Evolutionary conservation across 148 eudicot genomes (phyloP).

Genomic region (Rheum nobile): DNA sequence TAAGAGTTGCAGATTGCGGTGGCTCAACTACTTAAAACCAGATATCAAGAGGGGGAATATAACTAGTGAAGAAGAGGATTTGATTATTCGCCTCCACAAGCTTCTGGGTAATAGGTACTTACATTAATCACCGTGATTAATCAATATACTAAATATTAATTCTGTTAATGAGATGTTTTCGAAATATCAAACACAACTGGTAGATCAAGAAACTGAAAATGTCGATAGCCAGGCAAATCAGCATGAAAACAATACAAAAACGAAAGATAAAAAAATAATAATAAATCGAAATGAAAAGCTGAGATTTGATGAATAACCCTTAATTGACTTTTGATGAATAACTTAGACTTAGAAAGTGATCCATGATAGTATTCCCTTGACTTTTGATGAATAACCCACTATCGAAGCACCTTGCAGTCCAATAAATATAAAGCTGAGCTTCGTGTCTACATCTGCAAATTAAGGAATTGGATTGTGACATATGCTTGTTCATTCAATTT

Average conservation of each 20-base stretch:
- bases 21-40: conserved; percentile 30
- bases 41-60: conserved; percentile 37
- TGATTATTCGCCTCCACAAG: conserved; percentile 31
- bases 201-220: no score
- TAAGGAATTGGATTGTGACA: background rate
- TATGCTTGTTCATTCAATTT: background rate
- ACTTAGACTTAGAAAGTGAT: background rate
- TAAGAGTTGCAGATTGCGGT: conserved; percentile 32
- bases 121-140: no score
- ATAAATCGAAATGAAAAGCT: no score
- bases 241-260: no score
- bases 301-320: no score
- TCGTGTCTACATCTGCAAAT: background rate
- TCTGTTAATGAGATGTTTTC: background rate
- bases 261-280: no score
- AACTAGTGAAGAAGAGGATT: conserved; percentile 27
- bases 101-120: conserved; percentile 30
- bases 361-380: background rate
- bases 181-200: no score
- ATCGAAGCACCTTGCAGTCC: background rate
- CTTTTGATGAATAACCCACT: background rate
- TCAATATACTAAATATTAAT: background rate
- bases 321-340: no score
- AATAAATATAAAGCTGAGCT: background rate
- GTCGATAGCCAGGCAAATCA: no score